Conservation (phyloP, 371 early-diverging fungal species). For the Enterocytospora artemiae region DNA sequence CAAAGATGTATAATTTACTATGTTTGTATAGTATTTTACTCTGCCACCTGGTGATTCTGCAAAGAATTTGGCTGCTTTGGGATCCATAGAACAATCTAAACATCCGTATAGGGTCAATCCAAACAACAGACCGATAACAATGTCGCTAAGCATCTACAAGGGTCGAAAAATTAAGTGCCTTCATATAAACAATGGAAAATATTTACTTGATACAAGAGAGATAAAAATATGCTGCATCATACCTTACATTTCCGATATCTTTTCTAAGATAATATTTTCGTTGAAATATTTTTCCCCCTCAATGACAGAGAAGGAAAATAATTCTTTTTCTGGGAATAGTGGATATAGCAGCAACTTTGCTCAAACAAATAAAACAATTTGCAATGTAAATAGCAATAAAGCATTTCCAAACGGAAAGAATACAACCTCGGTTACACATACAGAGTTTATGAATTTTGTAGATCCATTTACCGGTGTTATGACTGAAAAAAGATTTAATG, state of each 20-base stretch:
- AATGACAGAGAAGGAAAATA: no score
- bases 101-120: background rate
- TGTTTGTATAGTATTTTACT: background rate
- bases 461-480: background rate
- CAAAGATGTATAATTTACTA: background rate
- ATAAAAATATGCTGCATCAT: no score
- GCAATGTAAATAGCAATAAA: background rate
- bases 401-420: background rate
- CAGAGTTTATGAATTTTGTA: constrained; percentile 10
- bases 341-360: no score
- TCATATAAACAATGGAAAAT: no score
- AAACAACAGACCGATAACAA: background rate
- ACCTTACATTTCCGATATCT: no score
- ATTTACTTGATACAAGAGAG: no score
- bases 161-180: no score
- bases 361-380: no score
- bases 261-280: no score
- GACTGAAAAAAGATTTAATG: background rate
- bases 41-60: background rate
- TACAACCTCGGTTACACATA: background rate
- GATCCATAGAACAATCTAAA: background rate
- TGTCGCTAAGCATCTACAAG: no score
- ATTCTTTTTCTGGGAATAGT: no score
- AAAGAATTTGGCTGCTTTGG: background rate
- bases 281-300: no score